phyloP scores from a whole-genome alignment of 225 moss, liverwort and hornwort genomes.

The Polytrichum formosum region DNA sequence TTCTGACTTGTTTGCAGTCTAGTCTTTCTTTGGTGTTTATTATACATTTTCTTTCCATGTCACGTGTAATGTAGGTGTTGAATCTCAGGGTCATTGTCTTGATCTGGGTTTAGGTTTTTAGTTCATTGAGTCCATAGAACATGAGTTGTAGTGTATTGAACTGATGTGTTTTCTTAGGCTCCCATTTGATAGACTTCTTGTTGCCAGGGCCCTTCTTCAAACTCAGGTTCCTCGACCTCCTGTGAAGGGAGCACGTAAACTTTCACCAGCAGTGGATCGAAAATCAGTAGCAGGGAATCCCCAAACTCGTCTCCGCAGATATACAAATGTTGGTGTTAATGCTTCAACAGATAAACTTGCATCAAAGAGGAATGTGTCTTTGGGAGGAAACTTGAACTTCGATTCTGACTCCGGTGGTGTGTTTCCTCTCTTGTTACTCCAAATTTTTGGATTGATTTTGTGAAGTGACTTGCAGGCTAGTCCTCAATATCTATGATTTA shows the following conservation, averaged over 20 bases:
- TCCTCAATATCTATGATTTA: background rate
- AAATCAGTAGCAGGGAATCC: slow-evolving; percentile 27
- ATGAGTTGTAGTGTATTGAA: background rate
- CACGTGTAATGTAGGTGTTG: background rate
- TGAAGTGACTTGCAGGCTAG: background rate
- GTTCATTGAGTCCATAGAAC: background rate
- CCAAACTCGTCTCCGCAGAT: slow-evolving; percentile 29
- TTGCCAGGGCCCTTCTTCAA: slow-evolving; percentile 23
- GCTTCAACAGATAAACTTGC: slow-evolving; percentile 28
- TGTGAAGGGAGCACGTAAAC: slow-evolving; percentile 14
- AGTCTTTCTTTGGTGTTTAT: background rate
- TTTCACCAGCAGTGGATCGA: slow-evolving; percentile 29
- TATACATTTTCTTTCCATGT: background rate
- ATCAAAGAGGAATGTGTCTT: slow-evolving; percentile 25
- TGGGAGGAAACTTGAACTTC: slow-evolving; percentile 30
- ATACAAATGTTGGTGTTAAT: slow-evolving; percentile 13
- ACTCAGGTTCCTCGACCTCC: slow-evolving; percentile 32
- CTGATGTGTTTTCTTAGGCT: background rate
- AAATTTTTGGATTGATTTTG: background rate
- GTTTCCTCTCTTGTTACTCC: slow-evolving; percentile 4
- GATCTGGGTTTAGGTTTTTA: background rate
- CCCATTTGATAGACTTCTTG: slow-evolving; percentile 1
- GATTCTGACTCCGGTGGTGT: slow-evolving; percentile 52
- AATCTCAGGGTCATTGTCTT: background rate
- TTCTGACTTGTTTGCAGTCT: background rate